Evolutionary conservation across 2,329 filamentous ascomycete species (phyloP).

Genomic region (Ceratocystiopsis sp.): DNA sequence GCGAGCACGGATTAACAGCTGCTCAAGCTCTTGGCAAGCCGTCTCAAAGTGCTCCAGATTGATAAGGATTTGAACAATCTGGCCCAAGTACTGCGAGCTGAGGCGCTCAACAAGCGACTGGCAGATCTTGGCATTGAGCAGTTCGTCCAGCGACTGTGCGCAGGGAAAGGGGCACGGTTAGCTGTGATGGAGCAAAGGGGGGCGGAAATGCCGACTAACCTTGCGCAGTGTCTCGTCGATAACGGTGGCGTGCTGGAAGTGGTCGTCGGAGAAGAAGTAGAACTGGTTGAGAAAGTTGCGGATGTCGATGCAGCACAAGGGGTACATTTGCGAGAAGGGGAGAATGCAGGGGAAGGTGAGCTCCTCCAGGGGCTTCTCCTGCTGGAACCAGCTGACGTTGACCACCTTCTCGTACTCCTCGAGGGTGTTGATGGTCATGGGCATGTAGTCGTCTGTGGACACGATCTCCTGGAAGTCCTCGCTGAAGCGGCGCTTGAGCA

Average conservation of each 20-base stretch:
- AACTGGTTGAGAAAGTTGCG: slow-evolving; percentile 96
- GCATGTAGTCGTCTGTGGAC: slow-evolving; percentile 98
- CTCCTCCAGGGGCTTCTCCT: slow-evolving; percentile 59
- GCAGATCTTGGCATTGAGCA: slow-evolving; percentile 88
- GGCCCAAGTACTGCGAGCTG: slow-evolving; percentile 82
- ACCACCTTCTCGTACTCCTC: slow-evolving; percentile 95
- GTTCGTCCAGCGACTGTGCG: slow-evolving; percentile 66
- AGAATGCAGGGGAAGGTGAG: slow-evolving; percentile 86
- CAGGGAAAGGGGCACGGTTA: not conserved
- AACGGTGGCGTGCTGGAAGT: slow-evolving; percentile 76
- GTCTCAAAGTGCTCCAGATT: slow-evolving; percentile 95
- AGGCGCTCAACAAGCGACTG: slow-evolving; percentile 75
- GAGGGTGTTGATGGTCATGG: slow-evolving; percentile 81
- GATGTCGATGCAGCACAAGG: slow-evolving; percentile 94
- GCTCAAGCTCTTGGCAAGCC: slow-evolving; percentile 78
- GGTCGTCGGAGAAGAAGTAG: slow-evolving; percentile 92
- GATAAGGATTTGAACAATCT: slow-evolving; percentile 96
- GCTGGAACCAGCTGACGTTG: slow-evolving; percentile 89
- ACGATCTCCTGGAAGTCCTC: slow-evolving; percentile 88
- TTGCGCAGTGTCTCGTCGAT: slow-evolving; percentile 83
- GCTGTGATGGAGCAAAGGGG: not conserved
- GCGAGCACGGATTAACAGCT: slow-evolving; percentile 67
- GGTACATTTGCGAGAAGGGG: slow-evolving; percentile 98
- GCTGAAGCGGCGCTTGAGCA: slow-evolving; percentile 81
- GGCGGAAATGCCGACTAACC: slow-evolving; percentile 22